phyloP scores from a whole-genome alignment of 805 yeast species.

The Saccharomycopsis synnaedendra region DNA sequence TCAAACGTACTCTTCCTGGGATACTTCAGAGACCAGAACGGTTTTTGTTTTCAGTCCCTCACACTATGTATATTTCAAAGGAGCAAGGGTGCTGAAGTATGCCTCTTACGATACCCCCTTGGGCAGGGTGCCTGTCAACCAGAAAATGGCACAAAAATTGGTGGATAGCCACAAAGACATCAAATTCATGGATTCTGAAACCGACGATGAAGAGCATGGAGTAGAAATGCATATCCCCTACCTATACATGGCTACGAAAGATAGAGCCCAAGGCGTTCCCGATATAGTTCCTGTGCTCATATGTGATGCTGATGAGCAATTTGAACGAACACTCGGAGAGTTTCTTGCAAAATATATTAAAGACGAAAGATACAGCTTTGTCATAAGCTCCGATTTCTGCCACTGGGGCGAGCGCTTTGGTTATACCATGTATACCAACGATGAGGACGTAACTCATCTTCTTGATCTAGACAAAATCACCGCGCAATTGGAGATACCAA shows the following conservation, averaged over 20 bases:
- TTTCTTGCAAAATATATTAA: constrained; percentile 41
- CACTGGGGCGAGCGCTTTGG: constrained; percentile 80
- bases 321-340: constrained; percentile 35
- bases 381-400: constrained; percentile 85
- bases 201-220: constrained; percentile 82
- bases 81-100: constrained; percentile 43
- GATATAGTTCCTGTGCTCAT: constrained; percentile 71
- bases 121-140: constrained; percentile 64
- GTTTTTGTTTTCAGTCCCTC: constrained; percentile 87
- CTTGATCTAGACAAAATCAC: background rate
- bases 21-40: constrained; percentile 42
- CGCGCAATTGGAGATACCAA: constrained; percentile 27
- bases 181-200: constrained; percentile 40
- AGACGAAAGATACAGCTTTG: constrained; percentile 51
- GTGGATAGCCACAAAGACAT: constrained; percentile 28
- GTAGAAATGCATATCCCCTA: constrained; percentile 92
- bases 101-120: constrained; percentile 66
- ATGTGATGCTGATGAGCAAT: constrained; percentile 41
- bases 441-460: constrained; percentile 8
- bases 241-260: constrained; percentile 37
- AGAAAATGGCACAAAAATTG: constrained; percentile 28
- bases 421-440: constrained; percentile 38
- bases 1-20: constrained; percentile 65
- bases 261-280: constrained; percentile 25
- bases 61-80: constrained; percentile 73